These are phyloP conservation scores for Globisporangium orthogonon DNA, from an alignment of 352 stramenopile species.

Conservation along the genomic window DNA sequence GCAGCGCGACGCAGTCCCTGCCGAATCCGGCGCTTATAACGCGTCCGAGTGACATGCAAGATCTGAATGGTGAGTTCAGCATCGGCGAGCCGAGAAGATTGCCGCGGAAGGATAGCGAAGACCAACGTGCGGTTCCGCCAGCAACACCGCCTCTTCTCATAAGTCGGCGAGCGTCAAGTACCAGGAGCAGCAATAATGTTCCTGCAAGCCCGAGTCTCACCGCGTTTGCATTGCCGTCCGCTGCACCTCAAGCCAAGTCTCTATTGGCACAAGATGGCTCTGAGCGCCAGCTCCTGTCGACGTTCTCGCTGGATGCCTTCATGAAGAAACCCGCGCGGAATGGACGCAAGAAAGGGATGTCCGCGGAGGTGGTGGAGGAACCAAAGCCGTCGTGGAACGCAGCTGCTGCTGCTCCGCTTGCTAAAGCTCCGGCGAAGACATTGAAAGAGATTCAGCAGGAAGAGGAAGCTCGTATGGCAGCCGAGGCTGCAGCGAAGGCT, in stretches of 20 bases:
- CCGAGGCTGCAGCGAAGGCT: slow-evolving; percentile 41
- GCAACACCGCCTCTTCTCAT: slow-evolving; percentile 1
- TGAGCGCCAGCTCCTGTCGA: slow-evolving; percentile 30
- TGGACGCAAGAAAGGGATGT: slow-evolving; percentile 12
- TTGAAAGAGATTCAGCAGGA: slow-evolving; percentile 67
- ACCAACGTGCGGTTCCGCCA: slow-evolving; percentile 3
- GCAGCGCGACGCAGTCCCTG: neutral
- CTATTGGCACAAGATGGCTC: slow-evolving; percentile 44
- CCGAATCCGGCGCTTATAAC: neutral
- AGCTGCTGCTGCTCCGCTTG: slow-evolving; percentile 2
- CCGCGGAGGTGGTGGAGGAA: slow-evolving; percentile 1
- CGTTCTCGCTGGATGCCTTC: slow-evolving; percentile 62
- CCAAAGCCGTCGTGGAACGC: slow-evolving; percentile 5
- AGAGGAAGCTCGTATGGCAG: slow-evolving; percentile 32
- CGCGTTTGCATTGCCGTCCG: slow-evolving; percentile 15
- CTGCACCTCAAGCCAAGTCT: slow-evolving; percentile 11
- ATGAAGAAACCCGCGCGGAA: slow-evolving; percentile 43
- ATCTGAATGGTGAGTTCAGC: slow-evolving; percentile 17
- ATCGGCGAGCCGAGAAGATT: slow-evolving; percentile 14
- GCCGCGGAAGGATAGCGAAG: slow-evolving; percentile 23
- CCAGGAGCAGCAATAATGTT: slow-evolving; percentile 13
- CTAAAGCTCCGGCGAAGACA: slow-evolving; percentile 22
- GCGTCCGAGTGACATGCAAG: neutral
- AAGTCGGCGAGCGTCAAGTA: slow-evolving; percentile 20
- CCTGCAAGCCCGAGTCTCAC: slow-evolving; percentile 28